Percentiles rank a stretch among this genome's conserved stretches.
These are phyloP conservation scores for Leccinum aurantiacum DNA, from an alignment of 768 basidiomycete genomes.

Conservation along the genomic window DNA sequence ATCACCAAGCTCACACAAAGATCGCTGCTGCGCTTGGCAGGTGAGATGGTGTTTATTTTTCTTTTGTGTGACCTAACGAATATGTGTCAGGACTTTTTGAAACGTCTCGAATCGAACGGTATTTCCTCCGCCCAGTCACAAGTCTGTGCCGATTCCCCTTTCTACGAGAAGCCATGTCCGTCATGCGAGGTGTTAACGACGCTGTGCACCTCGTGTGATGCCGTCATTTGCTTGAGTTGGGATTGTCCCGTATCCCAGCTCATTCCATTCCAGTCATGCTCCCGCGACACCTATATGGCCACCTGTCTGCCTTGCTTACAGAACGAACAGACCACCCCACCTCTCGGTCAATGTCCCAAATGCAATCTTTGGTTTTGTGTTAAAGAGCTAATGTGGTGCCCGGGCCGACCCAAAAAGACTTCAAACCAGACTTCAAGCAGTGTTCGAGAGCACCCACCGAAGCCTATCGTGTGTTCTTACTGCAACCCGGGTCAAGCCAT, in stretches of 20 bases:
- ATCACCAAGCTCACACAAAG: too few relatives aligned
- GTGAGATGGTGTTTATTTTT: too few relatives aligned
- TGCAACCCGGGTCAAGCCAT: constrained; percentile 6
- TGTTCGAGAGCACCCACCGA: constrained; percentile 15
- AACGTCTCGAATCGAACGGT: constrained; percentile 13
- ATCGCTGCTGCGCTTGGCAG: too few relatives aligned
- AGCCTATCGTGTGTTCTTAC: constrained; percentile 14
- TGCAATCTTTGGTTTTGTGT: constrained; percentile 24
- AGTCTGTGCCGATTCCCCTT: neutral
- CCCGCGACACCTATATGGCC: too few relatives aligned
- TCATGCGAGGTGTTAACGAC: constrained; percentile 9
- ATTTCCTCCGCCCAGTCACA: neutral
- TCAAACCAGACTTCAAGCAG: neutral
- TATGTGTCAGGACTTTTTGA: constrained; percentile 16
- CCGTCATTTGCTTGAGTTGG: constrained; percentile 19
- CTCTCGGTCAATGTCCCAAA: constrained; percentile 4
- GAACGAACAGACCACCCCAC: too few relatives aligned
- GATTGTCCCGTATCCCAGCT: constrained; percentile 5
- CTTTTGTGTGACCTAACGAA: too few relatives aligned
- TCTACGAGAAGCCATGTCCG: constrained; percentile 9
- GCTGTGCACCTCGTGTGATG: constrained; percentile 11
- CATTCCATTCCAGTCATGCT: too few relatives aligned
- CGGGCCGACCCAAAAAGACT: constrained; percentile 19
- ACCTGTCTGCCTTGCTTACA: too few relatives aligned
- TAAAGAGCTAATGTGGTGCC: constrained; percentile 24